Conservation (phyloP, 495 filamentous ascomycete species). For the Podospora didyma region DNA sequence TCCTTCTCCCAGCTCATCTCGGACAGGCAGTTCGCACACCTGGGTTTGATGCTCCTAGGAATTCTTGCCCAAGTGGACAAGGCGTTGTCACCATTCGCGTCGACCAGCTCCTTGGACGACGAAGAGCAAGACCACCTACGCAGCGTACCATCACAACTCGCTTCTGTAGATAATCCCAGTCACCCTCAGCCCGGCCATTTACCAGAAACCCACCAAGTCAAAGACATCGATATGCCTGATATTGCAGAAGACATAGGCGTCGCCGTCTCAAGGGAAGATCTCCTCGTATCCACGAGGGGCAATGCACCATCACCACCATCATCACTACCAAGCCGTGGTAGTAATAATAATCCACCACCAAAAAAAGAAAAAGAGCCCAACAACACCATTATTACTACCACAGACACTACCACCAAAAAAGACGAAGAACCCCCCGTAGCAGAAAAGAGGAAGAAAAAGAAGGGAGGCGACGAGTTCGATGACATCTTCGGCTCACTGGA, state of each 20-base stretch:
- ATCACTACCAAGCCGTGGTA: no score
- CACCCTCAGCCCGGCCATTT: no score
- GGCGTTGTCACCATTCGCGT: slow-evolving; percentile 30
- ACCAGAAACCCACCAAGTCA: no score
- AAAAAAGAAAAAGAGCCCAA: no score
- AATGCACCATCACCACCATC: no score
- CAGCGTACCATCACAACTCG: neutral
- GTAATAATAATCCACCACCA: no score
- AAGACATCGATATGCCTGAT: no score
- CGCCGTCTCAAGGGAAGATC: no score
- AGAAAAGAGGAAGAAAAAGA: slow-evolving; percentile 10
- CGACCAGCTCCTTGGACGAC: slow-evolving; percentile 7
- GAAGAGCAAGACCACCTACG: neutral
- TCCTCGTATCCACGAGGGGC: no score
- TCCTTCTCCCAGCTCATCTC: slow-evolving; percentile 68
- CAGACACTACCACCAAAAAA: slow-evolving; percentile 3
- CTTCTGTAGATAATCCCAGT: neutral
- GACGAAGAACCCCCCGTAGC: neutral
- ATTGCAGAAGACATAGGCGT: no score
- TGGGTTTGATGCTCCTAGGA: slow-evolving; percentile 73
- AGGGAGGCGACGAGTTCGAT: slow-evolving; percentile 30
- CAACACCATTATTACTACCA: neutral
- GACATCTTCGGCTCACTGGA: slow-evolving; percentile 24
- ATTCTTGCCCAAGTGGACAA: slow-evolving; percentile 56
- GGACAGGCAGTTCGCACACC: slow-evolving; percentile 68